Evolutionary conservation across 83 land plant genomes (phyloP), one percentile per base, ranked within the genome.

Genomic region (Thuja plicata): DNA sequence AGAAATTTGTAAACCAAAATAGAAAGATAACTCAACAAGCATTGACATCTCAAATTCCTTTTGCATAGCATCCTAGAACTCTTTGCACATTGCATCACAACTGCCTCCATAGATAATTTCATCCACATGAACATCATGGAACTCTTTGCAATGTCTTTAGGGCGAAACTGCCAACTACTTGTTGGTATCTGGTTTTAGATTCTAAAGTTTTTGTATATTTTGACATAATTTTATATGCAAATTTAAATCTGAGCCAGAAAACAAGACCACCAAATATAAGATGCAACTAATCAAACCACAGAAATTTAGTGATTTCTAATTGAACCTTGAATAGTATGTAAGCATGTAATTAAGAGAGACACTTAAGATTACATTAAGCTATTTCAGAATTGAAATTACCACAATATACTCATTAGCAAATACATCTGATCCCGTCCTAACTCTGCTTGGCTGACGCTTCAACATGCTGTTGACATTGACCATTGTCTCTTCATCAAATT

Each of bases 401-500:
- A 98, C 99, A 86, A 98, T 97, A 88, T 96, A 98, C 90, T 98
- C 98, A 89, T 98, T 98, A 89, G 93, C 94, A 91, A 98, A 95
- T 43, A 94, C 92, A 43, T 90, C 94, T 54, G 92, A 88, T 52
- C 92, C 90, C 37, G 89, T 91, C 79, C 93, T 91, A 3, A 89
- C 85, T 54, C 93, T 81, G 78, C 93, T 92, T 78, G 94, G 87
- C 87, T 91, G 93, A 87, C 87, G 96, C 16, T 86, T 86, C 46
- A 87, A 70, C 19, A 96, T 93, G 88, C 88, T 95, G 89, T 97
- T 94, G 70, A 98, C 96, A 90, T 97, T 98, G 48, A 98, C 97
- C 66, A 98, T 92, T 43, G 99, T 97, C 91, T 97, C 99, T 85
- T 98, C 99, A 90, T 97, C 99, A 90, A 98, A 98, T 85, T 98